A percentile compares a stretch with the other conserved stretches of the same genome.
Conservation (phyloP, 75 land plant genomes). For the Adiantum capillusveneris region DNA sequence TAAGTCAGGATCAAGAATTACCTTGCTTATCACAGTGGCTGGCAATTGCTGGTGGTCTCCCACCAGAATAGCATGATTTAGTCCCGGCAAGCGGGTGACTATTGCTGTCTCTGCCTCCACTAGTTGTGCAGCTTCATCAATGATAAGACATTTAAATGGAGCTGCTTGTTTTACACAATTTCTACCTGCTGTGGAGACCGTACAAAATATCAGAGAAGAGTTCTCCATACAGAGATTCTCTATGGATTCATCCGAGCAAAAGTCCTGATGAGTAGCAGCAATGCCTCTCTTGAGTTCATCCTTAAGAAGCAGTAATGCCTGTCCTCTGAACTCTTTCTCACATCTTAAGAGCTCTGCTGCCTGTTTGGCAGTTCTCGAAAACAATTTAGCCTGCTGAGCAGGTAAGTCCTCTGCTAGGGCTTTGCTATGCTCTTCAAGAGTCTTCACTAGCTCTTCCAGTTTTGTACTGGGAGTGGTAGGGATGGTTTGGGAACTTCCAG, state of each 20-base stretch:
- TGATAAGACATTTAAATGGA: constrained; percentile 41
- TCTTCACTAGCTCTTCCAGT: no score
- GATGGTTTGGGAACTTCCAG: no score
- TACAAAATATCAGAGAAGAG: constrained; percentile 52
- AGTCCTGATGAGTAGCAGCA: neutral
- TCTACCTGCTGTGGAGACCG: constrained; percentile 43
- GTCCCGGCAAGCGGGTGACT: constrained; percentile 35
- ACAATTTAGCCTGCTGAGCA: no score
- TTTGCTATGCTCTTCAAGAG: no score
- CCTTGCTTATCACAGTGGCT: constrained; percentile 70
- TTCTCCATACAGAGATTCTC: constrained; percentile 31
- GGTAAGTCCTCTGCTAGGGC: no score
- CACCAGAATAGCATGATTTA: constrained; percentile 56
- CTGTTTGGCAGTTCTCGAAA: no score
- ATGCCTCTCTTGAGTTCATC: no score
- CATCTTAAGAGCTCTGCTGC: no score
- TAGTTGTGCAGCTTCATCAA: constrained; percentile 89
- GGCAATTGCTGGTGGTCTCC: constrained; percentile 80
- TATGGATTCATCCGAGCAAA: neutral
- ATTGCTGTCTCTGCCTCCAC: constrained; percentile 71
- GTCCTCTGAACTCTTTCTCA: no score
- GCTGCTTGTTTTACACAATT: constrained; percentile 14
- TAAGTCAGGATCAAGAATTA: constrained; percentile 11
- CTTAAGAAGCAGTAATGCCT: no score
- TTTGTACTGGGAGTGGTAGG: no score